Base-by-base conservation (phyloP, 768 basidiomycete species). In the Suillus subluteus region DNA sequence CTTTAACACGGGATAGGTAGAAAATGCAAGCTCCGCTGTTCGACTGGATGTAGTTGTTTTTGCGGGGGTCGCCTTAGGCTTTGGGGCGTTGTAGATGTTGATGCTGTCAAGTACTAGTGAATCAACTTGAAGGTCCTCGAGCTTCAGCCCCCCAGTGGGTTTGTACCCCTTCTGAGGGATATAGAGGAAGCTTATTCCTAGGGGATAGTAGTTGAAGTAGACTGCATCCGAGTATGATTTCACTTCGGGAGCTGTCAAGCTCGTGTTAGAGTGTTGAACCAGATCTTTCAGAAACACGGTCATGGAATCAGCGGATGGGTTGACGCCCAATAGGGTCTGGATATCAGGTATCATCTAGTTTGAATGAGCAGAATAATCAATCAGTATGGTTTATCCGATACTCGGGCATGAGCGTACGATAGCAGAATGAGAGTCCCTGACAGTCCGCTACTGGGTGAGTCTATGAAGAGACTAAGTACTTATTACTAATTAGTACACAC, bases 141-240 rank as follows among this genome's bases (percentile, higher is more conserved):
- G 76, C 62, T 77, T 78, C 40, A 84, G 72, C 23, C 83, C 85
- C 12, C 78, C 73, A 64, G 74, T 76, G 30, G 87, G 89, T 71
- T 83, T 87, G 79, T 92, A 92, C 32, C 87, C 89, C 23, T 84
- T 79, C 62, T 78, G 78, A 6, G 94, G 94, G 30, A 82, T 69
- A 80, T 91, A 96, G 70, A 91, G 86, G 56, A 98, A 79, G 69
- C 95, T 96, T 72, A 97, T 72, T 13, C 96, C 96, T 38, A 96
- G 82, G 1, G 83, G 40, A 73, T 83, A 85, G 80, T 94, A 96
- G 76, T 94, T 96, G 81, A 93, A 86, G 81, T 96, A 99, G 69
- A 95, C 88, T 9, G 86, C 85, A 75, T 98, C 94, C 37, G 92
- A 75, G 75, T 94, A 96, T 0, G 88, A 81, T 75, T 93, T 95